Percentiles rank a stretch among this genome's conserved stretches.
Evolutionary conservation across 1,284 basidiomycete species (phyloP).

Genomic region (Apiotrichum mycotoxinovorans): DNA sequence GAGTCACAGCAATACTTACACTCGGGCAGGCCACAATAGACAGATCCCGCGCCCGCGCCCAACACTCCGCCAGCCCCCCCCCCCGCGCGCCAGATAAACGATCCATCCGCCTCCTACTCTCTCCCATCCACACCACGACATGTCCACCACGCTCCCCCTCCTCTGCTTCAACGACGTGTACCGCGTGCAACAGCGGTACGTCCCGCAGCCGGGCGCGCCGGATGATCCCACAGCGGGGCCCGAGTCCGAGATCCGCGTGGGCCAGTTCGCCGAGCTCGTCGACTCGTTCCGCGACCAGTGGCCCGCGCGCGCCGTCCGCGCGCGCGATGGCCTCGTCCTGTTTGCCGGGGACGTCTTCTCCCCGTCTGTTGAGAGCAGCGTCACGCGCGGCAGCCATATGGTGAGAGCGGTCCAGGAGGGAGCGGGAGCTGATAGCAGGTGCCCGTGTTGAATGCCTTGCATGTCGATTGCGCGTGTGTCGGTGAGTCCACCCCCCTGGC

Average conservation of each 20-base stretch:
- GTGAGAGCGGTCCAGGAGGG: conserved; percentile 51
- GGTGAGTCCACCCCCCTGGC: conserved; percentile 24
- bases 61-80: not conserved
- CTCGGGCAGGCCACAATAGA: too few relatives aligned
- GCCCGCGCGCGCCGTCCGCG: conserved; percentile 26
- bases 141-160: conserved; percentile 31
- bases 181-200: conserved; percentile 57
- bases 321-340: conserved; percentile 68
- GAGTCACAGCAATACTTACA: too few relatives aligned
- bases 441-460: conserved; percentile 66
- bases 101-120: not conserved
- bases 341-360: conserved; percentile 88
- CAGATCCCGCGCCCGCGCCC: too few relatives aligned
- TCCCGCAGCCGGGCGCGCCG: conserved; percentile 38
- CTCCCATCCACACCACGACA: conserved; percentile 14
- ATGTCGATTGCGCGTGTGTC: conserved; percentile 45
- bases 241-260: conserved; percentile 44
- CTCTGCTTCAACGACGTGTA: conserved; percentile 54
- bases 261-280: conserved; percentile 52
- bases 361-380: conserved; percentile 77
- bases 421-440: conserved; percentile 53
- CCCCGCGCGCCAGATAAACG: not conserved
- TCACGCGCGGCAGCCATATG: conserved; percentile 90
- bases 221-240: not conserved
- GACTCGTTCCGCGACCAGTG: conserved; percentile 37